phyloP scores from a whole-genome alignment of 306 rosid genomes.

The Gynostemma pentaphyllum region DNA sequence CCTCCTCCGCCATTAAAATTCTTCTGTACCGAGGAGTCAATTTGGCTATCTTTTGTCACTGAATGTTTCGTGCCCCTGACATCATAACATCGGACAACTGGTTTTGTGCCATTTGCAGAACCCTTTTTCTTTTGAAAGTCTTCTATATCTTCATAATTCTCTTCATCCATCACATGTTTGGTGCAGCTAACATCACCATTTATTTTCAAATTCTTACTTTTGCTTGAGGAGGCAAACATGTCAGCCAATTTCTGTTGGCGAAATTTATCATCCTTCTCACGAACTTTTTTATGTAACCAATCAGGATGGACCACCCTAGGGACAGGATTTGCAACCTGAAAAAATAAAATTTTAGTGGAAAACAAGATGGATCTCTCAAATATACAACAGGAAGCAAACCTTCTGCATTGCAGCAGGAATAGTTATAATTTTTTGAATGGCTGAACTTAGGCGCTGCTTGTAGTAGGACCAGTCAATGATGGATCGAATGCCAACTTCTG shows the following conservation, averaged over 20 bases:
- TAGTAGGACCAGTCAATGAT: constrained; percentile 96
- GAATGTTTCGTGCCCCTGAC: constrained; percentile 27
- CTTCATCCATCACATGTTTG: constrained; percentile 23
- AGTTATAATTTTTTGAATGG: constrained; percentile 87
- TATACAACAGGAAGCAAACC: constrained; percentile 34
- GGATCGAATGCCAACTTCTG: constrained; percentile 79
- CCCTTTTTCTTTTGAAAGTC: constrained; percentile 53
- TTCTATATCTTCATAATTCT: constrained; percentile 56
- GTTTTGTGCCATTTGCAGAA: constrained; percentile 53
- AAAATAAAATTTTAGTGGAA: constrained; percentile 15
- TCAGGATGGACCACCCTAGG: constrained; percentile 97
- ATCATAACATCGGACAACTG: constrained; percentile 61
- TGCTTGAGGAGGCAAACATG: constrained; percentile 38
- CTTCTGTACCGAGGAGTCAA: constrained; percentile 20
- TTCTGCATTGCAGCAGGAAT: constrained; percentile 99
- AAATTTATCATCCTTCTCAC: constrained; percentile 93
- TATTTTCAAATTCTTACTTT: constrained; percentile 26
- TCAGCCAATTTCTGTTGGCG: constrained; percentile 77
- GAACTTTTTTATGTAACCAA: constrained; percentile 93
- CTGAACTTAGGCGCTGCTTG: constrained; percentile 87
- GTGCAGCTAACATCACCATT: constrained; percentile 24
- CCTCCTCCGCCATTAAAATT: constrained; percentile 23
- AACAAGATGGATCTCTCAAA: not conserved
- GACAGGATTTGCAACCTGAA: constrained; percentile 85
- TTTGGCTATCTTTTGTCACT: constrained; percentile 17